phyloP scores from a whole-genome alignment of 768 basidiomycete species.

The Leccinum disarticulatum region DNA sequence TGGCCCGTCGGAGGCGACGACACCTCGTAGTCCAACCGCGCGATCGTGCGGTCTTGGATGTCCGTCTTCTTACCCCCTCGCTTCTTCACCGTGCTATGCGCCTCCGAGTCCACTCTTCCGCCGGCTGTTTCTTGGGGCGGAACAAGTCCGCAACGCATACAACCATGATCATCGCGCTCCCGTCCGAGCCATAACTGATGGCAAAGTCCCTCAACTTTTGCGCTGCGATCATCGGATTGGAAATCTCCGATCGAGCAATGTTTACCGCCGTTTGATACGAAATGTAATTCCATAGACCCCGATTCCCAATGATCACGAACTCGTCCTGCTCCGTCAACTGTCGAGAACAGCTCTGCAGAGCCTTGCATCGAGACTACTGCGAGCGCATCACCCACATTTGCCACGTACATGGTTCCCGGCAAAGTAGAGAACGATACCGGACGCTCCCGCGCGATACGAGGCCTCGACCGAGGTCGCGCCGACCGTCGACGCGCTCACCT shows the following conservation, averaged over 20 bases:
- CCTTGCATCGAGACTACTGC: slow-evolving; percentile 84
- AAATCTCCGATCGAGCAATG: slow-evolving; percentile 73
- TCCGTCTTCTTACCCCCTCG: slow-evolving; percentile 45
- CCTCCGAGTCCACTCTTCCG: slow-evolving; percentile 28
- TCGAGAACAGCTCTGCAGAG: slow-evolving; percentile 69
- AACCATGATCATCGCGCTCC: slow-evolving; percentile 98
- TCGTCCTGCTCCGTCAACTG: slow-evolving; percentile 84
- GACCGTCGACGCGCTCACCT: slow-evolving; percentile 49
- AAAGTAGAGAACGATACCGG: slow-evolving; percentile 86
- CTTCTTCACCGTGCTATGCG: slow-evolving; percentile 29
- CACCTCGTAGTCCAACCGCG: slow-evolving; percentile 74
- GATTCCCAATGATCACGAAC: slow-evolving; percentile 93
- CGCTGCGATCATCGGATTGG: slow-evolving; percentile 85
- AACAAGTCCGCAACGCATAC: slow-evolving; percentile 81
- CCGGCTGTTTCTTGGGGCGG: slow-evolving; percentile 47
- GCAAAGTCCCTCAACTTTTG: slow-evolving; percentile 97
- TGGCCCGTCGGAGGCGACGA: slow-evolving; percentile 83
- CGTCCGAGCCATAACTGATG: slow-evolving; percentile 93
- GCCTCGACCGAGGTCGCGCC: slow-evolving; percentile 39
- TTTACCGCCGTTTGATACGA: slow-evolving; percentile 96
- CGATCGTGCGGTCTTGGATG: slow-evolving; percentile 55
- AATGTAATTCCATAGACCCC: slow-evolving; percentile 91
- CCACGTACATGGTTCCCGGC: slow-evolving; percentile 79
- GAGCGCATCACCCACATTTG: slow-evolving; percentile 85
- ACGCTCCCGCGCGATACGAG: slow-evolving; percentile 72